Base-by-base conservation (phyloP, 1,139 yeast species). In the Debaryomyces coudertii region DNA sequence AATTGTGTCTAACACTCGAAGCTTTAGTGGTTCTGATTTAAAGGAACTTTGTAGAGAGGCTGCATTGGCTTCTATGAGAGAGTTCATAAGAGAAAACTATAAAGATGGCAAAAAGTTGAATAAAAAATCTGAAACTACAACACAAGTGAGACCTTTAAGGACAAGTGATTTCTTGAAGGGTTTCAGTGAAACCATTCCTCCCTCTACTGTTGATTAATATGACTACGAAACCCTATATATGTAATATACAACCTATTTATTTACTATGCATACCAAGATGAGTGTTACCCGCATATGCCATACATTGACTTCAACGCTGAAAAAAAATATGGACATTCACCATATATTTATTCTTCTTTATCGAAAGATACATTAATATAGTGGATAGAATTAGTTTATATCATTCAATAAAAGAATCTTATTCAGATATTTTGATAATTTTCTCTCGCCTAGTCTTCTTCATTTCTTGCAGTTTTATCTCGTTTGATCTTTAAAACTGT, bases 31-130 rank as follows among this genome's bases (percentile, higher is more conserved):
- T 1, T 87, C 96, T 5, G 99, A 93, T 58, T 76, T 93, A 57
- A 85, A 89, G 55, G 99, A 93, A 61, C 71, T 90, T 45, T 90
- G 97, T 62, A 79, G 99, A 49, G 95, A 90, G 58, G 99, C 99
- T 0, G 97, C 96, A 1, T 81, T 92, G 70, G 79, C 78, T 52
- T 90, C 97, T 0, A 92, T 93, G 62, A 77, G 96, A 55, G 97
- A 92, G 62, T 90, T 82, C 60, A 87, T 92, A 42, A 75, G 82
- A 52, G 62, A 61, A 38, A 73, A 74, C 55, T 66, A 73, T 40
- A 68, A 70, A 50, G 69, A 73, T 45, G 82, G 83, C 8, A 75
- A 75, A 53, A 64, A 72, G 41, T 50, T 56, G 15, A 50, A 48
- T 16, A 56, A 52, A 29, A 58, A 56, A 16, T 59, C 64, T 11